Percentiles rank a stretch among this genome's conserved stretches.
Evolutionary conservation across 202 grass and related monocot species (phyloP).

Genomic region (Setaria viridis): DNA sequence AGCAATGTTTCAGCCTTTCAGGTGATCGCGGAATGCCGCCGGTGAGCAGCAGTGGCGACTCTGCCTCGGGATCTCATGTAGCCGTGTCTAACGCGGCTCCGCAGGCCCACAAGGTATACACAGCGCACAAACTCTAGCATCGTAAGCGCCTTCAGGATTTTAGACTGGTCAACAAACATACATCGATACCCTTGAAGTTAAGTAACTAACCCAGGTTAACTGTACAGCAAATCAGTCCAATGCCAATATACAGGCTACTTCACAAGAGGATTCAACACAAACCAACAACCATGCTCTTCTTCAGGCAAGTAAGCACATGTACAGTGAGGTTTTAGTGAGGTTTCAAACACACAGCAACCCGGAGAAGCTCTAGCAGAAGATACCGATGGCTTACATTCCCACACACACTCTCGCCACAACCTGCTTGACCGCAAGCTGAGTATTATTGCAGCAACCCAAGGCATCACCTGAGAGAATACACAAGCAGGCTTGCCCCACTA

Average conservation of each 20-base stretch:
- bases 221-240: slow-evolving; percentile 48
- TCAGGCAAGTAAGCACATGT: slow-evolving; percentile 66
- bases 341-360: slow-evolving; percentile 61
- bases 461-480: slow-evolving; percentile 50
- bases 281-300: slow-evolving; percentile 44
- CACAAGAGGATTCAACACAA: slow-evolving; percentile 47
- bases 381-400: slow-evolving; percentile 42
- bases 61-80: too few relatives aligned
- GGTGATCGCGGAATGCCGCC: neutral
- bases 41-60: too few relatives aligned
- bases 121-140: neutral
- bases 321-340: slow-evolving; percentile 73
- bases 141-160: neutral
- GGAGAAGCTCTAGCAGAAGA: slow-evolving; percentile 41
- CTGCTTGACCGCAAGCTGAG: slow-evolving; percentile 51
- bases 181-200: slow-evolving; percentile 21
- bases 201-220: slow-evolving; percentile 42
- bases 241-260: slow-evolving; percentile 35
- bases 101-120: neutral
- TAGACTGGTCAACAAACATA: slow-evolving; percentile 9
- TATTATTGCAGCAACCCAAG: slow-evolving; percentile 57
- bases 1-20: neutral
- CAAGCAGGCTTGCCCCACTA: slow-evolving; percentile 46
- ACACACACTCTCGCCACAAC: slow-evolving; percentile 37
- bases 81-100: too few relatives aligned